These are phyloP conservation scores for Elongisporangium senticosum DNA, from an alignment of 352 stramenopile species.

Conservation along the genomic window DNA sequence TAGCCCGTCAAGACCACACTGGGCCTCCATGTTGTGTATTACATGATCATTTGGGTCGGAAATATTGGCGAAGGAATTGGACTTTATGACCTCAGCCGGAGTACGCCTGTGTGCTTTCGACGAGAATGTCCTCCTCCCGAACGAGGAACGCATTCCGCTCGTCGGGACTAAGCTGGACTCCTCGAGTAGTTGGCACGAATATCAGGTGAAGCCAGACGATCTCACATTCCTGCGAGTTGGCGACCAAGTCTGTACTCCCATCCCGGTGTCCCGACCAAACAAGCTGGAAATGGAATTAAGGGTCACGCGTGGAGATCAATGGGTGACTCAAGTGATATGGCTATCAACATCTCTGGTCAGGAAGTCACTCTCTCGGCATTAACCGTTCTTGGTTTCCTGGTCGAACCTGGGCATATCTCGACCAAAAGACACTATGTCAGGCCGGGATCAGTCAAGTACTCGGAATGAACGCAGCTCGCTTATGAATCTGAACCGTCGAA, in stretches of 20 bases:
- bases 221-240: background rate
- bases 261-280: background rate
- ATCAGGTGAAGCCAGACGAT: background rate
- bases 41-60: constrained; percentile 9
- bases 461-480: background rate
- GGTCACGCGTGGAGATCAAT: constrained; percentile 1
- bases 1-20: constrained; percentile 10
- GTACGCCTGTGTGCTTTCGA: constrained; percentile 7
- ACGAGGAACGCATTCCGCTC: constrained; percentile 11
- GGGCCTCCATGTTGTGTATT: constrained; percentile 6
- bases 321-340: constrained; percentile 2
- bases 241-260: background rate
- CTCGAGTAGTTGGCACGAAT: constrained; percentile 1
- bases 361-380: background rate
- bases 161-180: background rate
- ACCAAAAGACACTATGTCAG: background rate
- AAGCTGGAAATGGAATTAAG: constrained; percentile 1
- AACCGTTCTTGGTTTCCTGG: background rate
- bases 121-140: constrained; percentile 3
- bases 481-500: background rate
- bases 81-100: constrained; percentile 12
- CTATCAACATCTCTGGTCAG: background rate
- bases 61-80: constrained; percentile 9
- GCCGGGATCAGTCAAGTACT: background rate
- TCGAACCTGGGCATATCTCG: background rate